Evolutionary conservation across 2,329 filamentous ascomycete genomes (phyloP).

Genomic region (Daldinia eschscholtzii): DNA sequence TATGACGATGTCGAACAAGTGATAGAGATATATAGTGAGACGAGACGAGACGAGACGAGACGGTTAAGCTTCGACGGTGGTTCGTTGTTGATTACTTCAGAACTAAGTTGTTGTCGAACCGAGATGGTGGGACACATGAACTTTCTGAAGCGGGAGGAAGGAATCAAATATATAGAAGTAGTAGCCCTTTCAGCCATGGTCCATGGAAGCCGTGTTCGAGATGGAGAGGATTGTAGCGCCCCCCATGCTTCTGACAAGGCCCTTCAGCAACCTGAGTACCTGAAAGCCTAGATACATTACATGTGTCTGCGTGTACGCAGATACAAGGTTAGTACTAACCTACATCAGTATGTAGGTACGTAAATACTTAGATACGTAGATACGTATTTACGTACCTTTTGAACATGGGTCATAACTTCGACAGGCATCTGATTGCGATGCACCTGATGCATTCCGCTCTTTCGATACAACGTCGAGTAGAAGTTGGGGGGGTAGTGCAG

Average conservation of each 20-base stretch:
- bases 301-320: background rate
- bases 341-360: constrained; percentile 20
- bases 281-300: constrained; percentile 12
- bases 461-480: constrained; percentile 47
- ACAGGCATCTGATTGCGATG: constrained; percentile 47
- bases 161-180: constrained; percentile 48
- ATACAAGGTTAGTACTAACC: too few relatives aligned
- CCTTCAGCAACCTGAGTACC: constrained; percentile 5
- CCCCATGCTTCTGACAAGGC: constrained; percentile 29
- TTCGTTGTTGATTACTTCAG: constrained; percentile 22
- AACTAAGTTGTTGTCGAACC: constrained; percentile 38
- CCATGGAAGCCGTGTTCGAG: constrained; percentile 41
- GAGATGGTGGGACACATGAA: constrained; percentile 45
- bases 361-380: constrained; percentile 22
- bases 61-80: constrained; percentile 1
- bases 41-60: constrained; percentile 13
- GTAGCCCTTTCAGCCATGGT: constrained; percentile 35
- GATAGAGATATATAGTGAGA: constrained; percentile 11
- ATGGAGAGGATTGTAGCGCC: constrained; percentile 26
- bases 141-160: constrained; percentile 43
- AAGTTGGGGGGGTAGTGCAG: constrained; percentile 14
- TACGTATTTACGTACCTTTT: constrained; percentile 26
- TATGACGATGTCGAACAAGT: background rate
- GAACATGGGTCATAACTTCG: constrained; percentile 38
- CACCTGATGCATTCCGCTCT: constrained; percentile 41